These are phyloP conservation scores for Neurospora hispaniola DNA, from an alignment of 495 filamentous ascomycete species.

Conservation along the genomic window DNA sequence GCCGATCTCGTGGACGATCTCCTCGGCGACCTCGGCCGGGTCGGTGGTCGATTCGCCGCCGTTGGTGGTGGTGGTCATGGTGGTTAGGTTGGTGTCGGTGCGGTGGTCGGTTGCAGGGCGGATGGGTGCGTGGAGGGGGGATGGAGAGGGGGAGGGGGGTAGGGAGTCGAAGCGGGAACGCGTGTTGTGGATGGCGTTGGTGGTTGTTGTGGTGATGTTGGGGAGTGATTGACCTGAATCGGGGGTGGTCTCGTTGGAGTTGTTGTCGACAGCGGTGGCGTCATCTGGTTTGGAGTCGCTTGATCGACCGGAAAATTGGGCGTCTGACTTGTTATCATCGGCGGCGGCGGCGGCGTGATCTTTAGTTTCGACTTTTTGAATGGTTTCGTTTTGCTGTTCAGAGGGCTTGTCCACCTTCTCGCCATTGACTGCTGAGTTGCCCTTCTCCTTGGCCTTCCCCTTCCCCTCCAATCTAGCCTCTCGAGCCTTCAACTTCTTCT, in stretches of 20 bases:
- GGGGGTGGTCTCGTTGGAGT: not conserved
- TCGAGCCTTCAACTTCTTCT: slow-evolving; percentile 25
- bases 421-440: not conserved
- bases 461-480: not conserved
- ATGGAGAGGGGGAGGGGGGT: not conserved
- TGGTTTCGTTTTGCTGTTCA: not conserved
- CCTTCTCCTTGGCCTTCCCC: slow-evolving; percentile 2
- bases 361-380: not conserved
- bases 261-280: not conserved
- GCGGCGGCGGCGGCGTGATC: not conserved
- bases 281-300: not conserved
- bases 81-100: slow-evolving; percentile 8
- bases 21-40: slow-evolving; percentile 26
- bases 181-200: slow-evolving; percentile 7
- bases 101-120: not conserved
- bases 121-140: not conserved
- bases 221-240: not conserved
- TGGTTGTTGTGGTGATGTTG: slow-evolving; percentile 11
- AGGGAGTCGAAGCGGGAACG: not conserved
- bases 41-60: slow-evolving; percentile 17
- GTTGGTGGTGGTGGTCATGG: slow-evolving; percentile 10
- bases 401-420: not conserved
- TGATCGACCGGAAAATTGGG: not conserved
- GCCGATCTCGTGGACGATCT: slow-evolving; percentile 32
- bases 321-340: not conserved